Percentiles rank a stretch among this genome's conserved stretches.
These are phyloP conservation scores for Takakia lepidozioides DNA, from an alignment of 225 moss, liverwort and hornwort genomes.

Conservation along the genomic window DNA sequence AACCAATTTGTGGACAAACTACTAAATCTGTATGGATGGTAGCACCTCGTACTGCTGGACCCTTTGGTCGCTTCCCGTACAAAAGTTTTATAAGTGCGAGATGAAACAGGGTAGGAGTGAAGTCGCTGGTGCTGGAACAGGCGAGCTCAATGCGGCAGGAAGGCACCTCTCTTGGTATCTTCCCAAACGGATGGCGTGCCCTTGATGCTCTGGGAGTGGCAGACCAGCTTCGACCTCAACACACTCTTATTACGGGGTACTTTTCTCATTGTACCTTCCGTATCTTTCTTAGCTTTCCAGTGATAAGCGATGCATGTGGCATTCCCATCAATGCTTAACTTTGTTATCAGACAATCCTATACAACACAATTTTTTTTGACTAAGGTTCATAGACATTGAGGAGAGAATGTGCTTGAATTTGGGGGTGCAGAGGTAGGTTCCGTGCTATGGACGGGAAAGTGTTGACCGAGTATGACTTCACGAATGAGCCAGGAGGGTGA, in stretches of 20 bases:
- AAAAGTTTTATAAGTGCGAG: too few relatives aligned
- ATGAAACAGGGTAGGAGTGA: slow-evolving; percentile 50
- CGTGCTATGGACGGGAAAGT: slow-evolving; percentile 25
- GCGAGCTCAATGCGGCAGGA: slow-evolving; percentile 33
- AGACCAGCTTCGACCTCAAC: slow-evolving; percentile 37
- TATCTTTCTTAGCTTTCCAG: too few relatives aligned
- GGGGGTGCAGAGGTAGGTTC: slow-evolving; percentile 32
- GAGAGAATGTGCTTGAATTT: not conserved
- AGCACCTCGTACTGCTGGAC: too few relatives aligned
- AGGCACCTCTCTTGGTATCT: slow-evolving; percentile 38
- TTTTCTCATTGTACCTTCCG: too few relatives aligned
- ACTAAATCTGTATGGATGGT: too few relatives aligned
- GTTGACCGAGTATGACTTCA: slow-evolving; percentile 22
- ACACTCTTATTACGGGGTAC: slow-evolving; percentile 24
- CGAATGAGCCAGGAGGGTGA: slow-evolving; percentile 48
- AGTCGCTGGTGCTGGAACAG: slow-evolving; percentile 52
- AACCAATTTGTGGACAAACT: too few relatives aligned
- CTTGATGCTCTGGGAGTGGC: slow-evolving; percentile 46
- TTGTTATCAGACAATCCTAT: too few relatives aligned
- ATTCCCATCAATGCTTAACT: too few relatives aligned
- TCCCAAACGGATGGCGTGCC: slow-evolving; percentile 51
- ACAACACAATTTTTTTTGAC: too few relatives aligned
- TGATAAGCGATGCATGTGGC: too few relatives aligned
- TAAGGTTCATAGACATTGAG: not conserved
- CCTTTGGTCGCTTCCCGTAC: too few relatives aligned